These are phyloP conservation scores for Colletotrichum somersetense DNA, from an alignment of 2,329 filamentous ascomycete genomes.

Conservation along the genomic window DNA sequence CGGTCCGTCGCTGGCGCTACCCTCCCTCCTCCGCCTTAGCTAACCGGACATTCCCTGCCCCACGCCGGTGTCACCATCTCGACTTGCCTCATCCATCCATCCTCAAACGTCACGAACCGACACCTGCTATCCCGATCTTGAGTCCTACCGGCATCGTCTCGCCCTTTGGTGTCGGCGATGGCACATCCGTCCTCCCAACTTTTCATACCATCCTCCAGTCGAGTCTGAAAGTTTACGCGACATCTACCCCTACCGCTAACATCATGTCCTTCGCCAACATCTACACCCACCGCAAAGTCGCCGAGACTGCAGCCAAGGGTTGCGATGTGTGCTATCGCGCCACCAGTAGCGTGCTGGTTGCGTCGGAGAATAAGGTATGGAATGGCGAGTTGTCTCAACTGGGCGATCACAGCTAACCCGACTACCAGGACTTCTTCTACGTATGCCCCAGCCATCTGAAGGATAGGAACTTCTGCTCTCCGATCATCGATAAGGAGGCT, in stretches of 20 bases:
- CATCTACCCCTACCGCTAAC: not conserved
- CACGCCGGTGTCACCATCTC: not conserved
- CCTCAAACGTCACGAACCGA: not conserved
- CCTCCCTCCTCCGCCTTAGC: not conserved
- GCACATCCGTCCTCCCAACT: not conserved
- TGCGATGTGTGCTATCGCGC: conserved; percentile 95
- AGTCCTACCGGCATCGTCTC: not conserved
- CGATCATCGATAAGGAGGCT: conserved; percentile 77
- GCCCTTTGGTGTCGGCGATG: not conserved
- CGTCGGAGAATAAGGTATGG: conserved; percentile 85
- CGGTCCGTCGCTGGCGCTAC: not conserved
- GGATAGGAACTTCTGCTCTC: conserved; percentile 83
- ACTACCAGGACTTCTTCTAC: conserved; percentile 84
- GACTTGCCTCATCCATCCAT: not conserved
- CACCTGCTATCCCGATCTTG: not conserved
- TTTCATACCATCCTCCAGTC: not conserved
- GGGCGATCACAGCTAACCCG: not conserved
- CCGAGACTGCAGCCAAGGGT: conserved; percentile 83
- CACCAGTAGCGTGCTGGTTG: conserved; percentile 87
- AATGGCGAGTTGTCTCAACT: not conserved
- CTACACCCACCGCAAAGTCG: conserved; percentile 88
- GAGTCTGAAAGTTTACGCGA: not conserved
- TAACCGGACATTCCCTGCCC: conserved; percentile 5
- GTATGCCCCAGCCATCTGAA: conserved; percentile 86
- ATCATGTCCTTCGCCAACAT: conserved; percentile 77